Base-by-base conservation (phyloP, 2,329 filamentous ascomycete genomes). In the Penicillium janthinellum region DNA sequence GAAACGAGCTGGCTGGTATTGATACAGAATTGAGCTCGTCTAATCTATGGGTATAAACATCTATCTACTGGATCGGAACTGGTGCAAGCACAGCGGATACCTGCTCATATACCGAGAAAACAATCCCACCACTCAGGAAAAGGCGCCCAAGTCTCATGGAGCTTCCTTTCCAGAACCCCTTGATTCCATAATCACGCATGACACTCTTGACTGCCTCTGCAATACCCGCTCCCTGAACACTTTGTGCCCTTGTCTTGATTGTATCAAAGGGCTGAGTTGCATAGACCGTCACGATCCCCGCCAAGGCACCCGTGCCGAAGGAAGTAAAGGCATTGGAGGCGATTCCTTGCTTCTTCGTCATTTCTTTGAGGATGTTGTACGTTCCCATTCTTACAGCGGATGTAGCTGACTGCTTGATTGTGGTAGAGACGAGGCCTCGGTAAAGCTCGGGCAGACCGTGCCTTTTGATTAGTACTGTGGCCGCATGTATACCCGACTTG, bases 111-210 rank as follows among this genome's bases (percentile, higher is more conserved):
- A 83, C 82, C 1, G 85, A 86, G 63, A 88, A 88, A 1, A 89
- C 73, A 59, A 89, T 88, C 0, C 87, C 87, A n/a, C 87, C 88
- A 64, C 84, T 86, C 47, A 90, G 81, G 0, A 90, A 80, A 3
- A 87, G 82, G 61, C 88, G 73, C 0, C 87, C 86, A 25, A 90
- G 68, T 57, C 88, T 79, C 88, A 90, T 90, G 0, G 85, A 85
- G 37, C 86, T 90, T 0, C 88, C 88, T 59, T 83, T 85, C 87
- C 87, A 90, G 61, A 89, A 86, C 0, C 83, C 87, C 41, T 77
- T 79, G 1, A 88, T 63, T 0, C 87, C 88, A 62, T 83, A 82
- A 64, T 88, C 85, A 0, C 75, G 70, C 54, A 85, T 70, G 4
- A 90, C 79, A 54, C 79, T 82, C 53, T 74, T 77, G 3, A 86